Percentiles rank a stretch among this genome's conserved stretches.
Evolutionary conservation across 805 yeast species (phyloP).

Genomic region (Candida michaelii): DNA sequence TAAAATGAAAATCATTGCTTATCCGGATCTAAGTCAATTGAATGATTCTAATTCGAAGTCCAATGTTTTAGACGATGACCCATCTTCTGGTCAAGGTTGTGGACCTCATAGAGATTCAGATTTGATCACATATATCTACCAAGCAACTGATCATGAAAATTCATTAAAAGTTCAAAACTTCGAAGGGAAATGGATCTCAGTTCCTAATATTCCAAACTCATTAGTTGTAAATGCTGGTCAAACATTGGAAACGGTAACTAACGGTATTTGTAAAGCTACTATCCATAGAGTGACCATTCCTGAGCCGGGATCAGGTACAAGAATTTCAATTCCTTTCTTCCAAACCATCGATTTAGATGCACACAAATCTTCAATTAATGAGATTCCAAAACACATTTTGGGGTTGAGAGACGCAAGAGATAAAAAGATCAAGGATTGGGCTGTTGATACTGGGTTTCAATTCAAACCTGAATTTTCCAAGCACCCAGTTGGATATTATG

Average conservation of each 20-base stretch:
- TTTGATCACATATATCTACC: conserved; percentile 58
- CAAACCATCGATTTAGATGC: conserved; percentile 46
- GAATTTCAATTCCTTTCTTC: conserved; percentile 50
- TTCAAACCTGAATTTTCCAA: conserved; percentile 34
- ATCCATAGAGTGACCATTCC: conserved; percentile 55
- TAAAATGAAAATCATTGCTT: conserved; percentile 55
- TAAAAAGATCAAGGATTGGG: conserved; percentile 32
- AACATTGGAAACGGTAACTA: conserved; percentile 58
- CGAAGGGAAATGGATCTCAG: conserved; percentile 57
- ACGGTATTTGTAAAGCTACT: conserved; percentile 60
- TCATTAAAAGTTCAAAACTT: conserved; percentile 58
- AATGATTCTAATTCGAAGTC: conserved; percentile 17
- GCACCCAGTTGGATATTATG: conserved; percentile 48
- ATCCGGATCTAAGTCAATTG: conserved; percentile 46
- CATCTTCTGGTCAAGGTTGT: conserved; percentile 46
- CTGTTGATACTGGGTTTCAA: conserved; percentile 40
- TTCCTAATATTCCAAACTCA: conserved; percentile 47
- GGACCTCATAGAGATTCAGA: conserved; percentile 73
- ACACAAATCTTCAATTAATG: conserved; percentile 26
- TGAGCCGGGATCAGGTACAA: conserved; percentile 33
- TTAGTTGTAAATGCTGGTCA: conserved; percentile 62
- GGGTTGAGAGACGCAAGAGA: conserved; percentile 36
- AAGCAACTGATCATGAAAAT: conserved; percentile 48
- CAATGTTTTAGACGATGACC: conserved; percentile 27
- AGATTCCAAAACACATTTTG: conserved; percentile 29